These are phyloP conservation scores for Tephrocybe sp. DNA, from an alignment of 768 basidiomycete species.

Conservation along the genomic window DNA sequence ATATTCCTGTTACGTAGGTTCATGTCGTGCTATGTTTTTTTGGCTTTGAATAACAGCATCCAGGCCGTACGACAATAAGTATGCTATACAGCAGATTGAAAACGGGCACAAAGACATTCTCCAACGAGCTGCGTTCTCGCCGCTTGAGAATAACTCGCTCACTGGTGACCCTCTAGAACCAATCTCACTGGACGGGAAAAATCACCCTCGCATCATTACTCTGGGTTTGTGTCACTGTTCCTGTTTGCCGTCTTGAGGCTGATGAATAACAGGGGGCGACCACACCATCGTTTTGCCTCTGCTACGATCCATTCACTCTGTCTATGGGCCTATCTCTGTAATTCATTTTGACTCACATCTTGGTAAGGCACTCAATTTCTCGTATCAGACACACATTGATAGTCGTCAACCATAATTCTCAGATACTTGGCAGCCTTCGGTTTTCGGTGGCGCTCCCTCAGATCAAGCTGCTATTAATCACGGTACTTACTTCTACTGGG, in stretches of 20 bases:
- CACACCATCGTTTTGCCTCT: slow-evolving; percentile 73
- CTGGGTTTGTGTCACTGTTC: slow-evolving; percentile 27
- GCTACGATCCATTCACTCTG: slow-evolving; percentile 68
- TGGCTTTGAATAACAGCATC: neutral
- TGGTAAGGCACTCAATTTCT: slow-evolving; percentile 11
- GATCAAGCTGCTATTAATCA: slow-evolving; percentile 78
- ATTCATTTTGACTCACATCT: slow-evolving; percentile 89
- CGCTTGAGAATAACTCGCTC: slow-evolving; percentile 58
- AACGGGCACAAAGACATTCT: slow-evolving; percentile 67
- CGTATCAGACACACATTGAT: neutral
- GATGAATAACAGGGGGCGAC: slow-evolving; percentile 59
- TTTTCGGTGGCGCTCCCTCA: slow-evolving; percentile 73
- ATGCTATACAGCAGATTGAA: slow-evolving; percentile 74
- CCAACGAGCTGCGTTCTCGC: slow-evolving; percentile 58
- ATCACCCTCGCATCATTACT: slow-evolving; percentile 78
- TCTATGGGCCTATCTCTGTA: slow-evolving; percentile 77
- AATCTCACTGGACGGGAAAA: slow-evolving; percentile 64
- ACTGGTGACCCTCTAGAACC: slow-evolving; percentile 58
- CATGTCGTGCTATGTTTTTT: neutral
- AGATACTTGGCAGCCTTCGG: slow-evolving; percentile 76
- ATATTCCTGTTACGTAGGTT: slow-evolving; percentile 65
- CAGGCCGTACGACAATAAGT: slow-evolving; percentile 70
- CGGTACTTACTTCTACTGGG: slow-evolving; percentile 91
- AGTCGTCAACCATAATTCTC: neutral
- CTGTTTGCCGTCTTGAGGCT: neutral